Conservation (phyloP, 306 rosid genomes). For the Malus sylvestris region DNA sequence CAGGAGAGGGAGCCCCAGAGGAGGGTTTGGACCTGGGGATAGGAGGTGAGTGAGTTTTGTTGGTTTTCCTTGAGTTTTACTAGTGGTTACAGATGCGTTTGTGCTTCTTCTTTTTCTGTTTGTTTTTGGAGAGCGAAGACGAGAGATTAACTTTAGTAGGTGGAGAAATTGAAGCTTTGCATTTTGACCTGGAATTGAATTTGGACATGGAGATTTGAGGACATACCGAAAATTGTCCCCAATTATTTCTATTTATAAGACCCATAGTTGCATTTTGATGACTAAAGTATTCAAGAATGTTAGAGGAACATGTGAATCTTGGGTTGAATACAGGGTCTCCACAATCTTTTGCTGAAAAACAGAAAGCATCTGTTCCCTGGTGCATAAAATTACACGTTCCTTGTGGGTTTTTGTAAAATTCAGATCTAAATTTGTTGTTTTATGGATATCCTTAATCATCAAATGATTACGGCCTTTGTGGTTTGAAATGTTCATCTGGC, state of each 20-base stretch:
- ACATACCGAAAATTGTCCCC: not conserved
- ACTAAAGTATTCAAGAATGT: not conserved
- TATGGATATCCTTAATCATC: not conserved
- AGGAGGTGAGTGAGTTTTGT: conserved; percentile 35
- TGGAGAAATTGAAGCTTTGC: not conserved
- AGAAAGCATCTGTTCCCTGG: not conserved
- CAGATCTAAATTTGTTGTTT: not conserved
- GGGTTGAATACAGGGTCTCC: not conserved
- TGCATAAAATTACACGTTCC: not conserved
- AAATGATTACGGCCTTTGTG: not conserved
- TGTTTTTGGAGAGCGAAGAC: not conserved
- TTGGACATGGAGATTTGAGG: not conserved
- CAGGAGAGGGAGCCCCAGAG: conserved; percentile 74
- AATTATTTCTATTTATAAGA: not conserved
- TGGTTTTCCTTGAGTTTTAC: not conserved
- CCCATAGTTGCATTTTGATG: not conserved
- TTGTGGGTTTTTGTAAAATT: not conserved
- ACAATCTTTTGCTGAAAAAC: not conserved
- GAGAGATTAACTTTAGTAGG: not conserved
- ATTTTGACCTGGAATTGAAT: not conserved
- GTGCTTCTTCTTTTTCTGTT: not conserved
- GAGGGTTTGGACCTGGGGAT: conserved; percentile 74
- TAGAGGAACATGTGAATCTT: not conserved
- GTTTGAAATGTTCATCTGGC: not conserved
- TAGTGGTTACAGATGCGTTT: not conserved